These are phyloP conservation scores for Auxenochlorella protothecoides DNA, from an alignment of 139 green algal genomes.

Conservation along the genomic window DNA sequence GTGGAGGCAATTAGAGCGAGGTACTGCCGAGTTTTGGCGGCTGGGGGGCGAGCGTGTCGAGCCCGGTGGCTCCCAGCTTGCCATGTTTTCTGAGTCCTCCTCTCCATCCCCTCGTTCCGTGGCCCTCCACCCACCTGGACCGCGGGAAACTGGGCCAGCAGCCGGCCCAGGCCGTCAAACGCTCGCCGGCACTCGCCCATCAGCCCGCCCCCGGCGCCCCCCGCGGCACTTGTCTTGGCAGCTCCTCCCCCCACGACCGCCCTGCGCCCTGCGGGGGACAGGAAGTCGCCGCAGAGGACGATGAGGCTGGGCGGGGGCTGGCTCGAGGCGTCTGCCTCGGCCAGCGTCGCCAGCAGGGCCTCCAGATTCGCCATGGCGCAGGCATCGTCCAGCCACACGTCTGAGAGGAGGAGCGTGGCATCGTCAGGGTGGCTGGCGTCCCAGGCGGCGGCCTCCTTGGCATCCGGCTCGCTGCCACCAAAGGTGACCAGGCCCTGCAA, in stretches of 20 bases:
- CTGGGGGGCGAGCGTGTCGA: too few relatives aligned
- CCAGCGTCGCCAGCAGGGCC: slow-evolving; percentile 28
- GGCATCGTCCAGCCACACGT: slow-evolving; percentile 73
- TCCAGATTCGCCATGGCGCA: slow-evolving; percentile 46
- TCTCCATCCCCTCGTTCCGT: too few relatives aligned
- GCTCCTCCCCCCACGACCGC: background rate
- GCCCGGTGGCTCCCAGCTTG: too few relatives aligned
- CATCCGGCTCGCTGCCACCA: slow-evolving; percentile 40
- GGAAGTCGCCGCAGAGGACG: slow-evolving; percentile 84
- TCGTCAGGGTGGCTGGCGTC: slow-evolving; percentile 25
- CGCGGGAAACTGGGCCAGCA: slow-evolving; percentile 51
- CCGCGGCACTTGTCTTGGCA: background rate
- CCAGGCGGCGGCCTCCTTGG: slow-evolving; percentile 24
- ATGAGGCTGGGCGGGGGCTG: slow-evolving; percentile 58
- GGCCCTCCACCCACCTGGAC: slow-evolving; percentile 31
- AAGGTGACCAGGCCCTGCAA: slow-evolving; percentile 72
- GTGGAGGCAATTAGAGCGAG: background rate
- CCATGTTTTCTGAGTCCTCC: too few relatives aligned
- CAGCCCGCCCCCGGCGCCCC: slow-evolving; percentile 10
- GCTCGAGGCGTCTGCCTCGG: slow-evolving; percentile 44
- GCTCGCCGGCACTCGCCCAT: slow-evolving; percentile 37
- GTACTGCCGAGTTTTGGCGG: too few relatives aligned
- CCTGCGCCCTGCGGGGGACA: slow-evolving; percentile 19
- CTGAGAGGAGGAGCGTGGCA: slow-evolving; percentile 65
- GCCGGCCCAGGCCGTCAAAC: slow-evolving; percentile 54